Evolutionary conservation across 169 alveolate genomes (phyloP), one percentile per base, ranked within the genome.

Genomic region (Cyclospora cayetanensis): DNA sequence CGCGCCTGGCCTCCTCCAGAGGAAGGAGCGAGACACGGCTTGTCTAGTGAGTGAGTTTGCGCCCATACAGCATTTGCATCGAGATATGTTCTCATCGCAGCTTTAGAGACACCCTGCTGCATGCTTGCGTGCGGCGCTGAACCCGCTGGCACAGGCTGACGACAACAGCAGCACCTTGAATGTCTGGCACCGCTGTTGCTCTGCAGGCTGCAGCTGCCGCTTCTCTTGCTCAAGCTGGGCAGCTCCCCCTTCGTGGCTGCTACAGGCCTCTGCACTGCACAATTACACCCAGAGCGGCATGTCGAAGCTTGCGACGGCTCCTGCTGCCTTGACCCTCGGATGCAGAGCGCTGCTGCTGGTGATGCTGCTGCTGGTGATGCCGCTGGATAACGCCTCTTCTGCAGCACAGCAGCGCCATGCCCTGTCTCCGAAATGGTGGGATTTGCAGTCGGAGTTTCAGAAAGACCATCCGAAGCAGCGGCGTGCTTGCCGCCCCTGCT

Each of bases 171-270:
- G 41, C 41, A 43, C 39, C 70, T 46, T 43, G 34, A 37, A 29
- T 27, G 20, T 15, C 70, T 77, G 87, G n/a, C n/a, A n/a, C n/a
- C n/a, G n/a, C n/a, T n/a, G n/a, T n/a, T n/a, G n/a, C n/a, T n/a
- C 87, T 77, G 70, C 87, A 43, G 20, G n/a, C 87, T 77, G 70
- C 87, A 43, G 20, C 87, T 77, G 46, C 68, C 27, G 66, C 68
- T 76, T 60, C 86, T 43, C 70, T 68, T 77, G 84, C 63, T 39
- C 63, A 52, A 11, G 29, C 41, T 22, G 4, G 25, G 70, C 43
- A 27, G n/a, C n/a, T n/a, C n/a, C n/a, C n/a, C n/a, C n/a, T n/a
- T n/a, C n/a, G n/a, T n/a, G n/a, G 50, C 70, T 66, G 79, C 79
- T 31, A 53, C 83, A 70, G 55, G 60, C n/a, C n/a, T n/a, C n/a